A percentile compares a stretch with the other conserved stretches of the same genome.
Conservation (phyloP, 2,329 filamentous ascomycete species). For the Calonectria pseudoturangicola region DNA sequence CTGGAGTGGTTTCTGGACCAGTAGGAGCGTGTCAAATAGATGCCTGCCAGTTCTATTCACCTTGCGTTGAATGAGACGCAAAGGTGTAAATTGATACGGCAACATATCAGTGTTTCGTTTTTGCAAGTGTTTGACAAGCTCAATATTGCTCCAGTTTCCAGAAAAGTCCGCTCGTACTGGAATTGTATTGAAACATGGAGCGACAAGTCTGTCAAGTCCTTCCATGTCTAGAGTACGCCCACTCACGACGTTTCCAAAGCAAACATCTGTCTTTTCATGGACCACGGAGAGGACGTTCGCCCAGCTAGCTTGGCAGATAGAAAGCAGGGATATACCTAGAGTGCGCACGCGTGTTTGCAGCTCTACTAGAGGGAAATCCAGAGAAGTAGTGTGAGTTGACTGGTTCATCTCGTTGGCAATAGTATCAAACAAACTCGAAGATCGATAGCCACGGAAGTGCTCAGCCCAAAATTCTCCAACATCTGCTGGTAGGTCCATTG, state of each 20-base stretch:
- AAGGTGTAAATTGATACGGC: constrained; percentile 82
- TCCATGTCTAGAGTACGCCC: constrained; percentile 82
- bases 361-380: constrained; percentile 62
- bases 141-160: constrained; percentile 67
- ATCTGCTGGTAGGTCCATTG: constrained; percentile 67
- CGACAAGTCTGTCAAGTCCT: constrained; percentile 82
- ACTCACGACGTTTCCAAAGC: constrained; percentile 91
- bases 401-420: constrained; percentile 53
- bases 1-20: constrained; percentile 81
- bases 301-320: constrained; percentile 84
- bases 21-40: constrained; percentile 87
- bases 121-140: constrained; percentile 77
- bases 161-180: constrained; percentile 79
- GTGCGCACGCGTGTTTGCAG: constrained; percentile 71
- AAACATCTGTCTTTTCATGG: constrained; percentile 78
- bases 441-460: constrained; percentile 71
- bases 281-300: constrained; percentile 76
- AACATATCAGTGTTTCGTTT: constrained; percentile 76
- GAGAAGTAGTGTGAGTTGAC: constrained; percentile 53
- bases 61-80: constrained; percentile 80
- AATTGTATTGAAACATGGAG: constrained; percentile 94
- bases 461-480: constrained; percentile 80
- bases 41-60: constrained; percentile 64
- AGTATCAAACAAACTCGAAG: constrained; percentile 53
- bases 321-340: constrained; percentile 77